Evolutionary conservation across 2,329 filamentous ascomycete genomes (phyloP), one percentile per base, ranked within the genome.

Genomic region (Fusarium vanettenii): DNA sequence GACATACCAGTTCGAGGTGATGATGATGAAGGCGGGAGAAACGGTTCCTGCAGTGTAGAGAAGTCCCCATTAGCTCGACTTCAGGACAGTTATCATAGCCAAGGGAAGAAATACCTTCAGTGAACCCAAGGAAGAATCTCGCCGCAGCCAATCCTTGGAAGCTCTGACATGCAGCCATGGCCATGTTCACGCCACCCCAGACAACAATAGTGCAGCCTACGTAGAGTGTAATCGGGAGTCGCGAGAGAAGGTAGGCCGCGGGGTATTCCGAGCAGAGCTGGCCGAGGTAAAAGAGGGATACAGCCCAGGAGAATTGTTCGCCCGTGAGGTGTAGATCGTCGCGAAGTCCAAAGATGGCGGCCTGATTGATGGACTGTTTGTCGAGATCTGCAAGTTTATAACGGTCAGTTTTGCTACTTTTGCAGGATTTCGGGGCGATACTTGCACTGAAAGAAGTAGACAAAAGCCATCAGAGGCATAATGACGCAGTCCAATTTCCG

Each of bases 51-150:
- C 9, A n/a, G 18, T 9, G 4, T 5, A n/a, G 11, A 8, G 5
- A 6, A 6, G 35, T 9, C 1, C 14, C 8, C 3, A n/a, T 39
- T 39, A 39, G 18, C 37, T 8, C 8, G 8, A 5, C 4, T 1
- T 18, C 37, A 9, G 7, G 18, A n/a, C 8, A 4, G 4, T 16
- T 16, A 5, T n/a, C 5, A 2, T 39, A 5, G 3, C 3, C 2
- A 16, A 39, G 3, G 37, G 37, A 39, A 2, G 37, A 39, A 5
- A 39, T 41, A 41, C 37, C 37, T 20, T 41, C 37, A 11, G 37
- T 41, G n/a, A 41, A 41, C 18, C 37, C 37, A 1, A 41, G 37
- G 11, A 41, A 41, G 18, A 41, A 41, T 11, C 37, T 11, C 9
- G 37, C 37, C 11, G 37, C 37, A 11, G 37, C 37, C 18, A 41